Conservation (phyloP, 352 stramenopile genomes). For the Aphanomyces astaci region DNA sequence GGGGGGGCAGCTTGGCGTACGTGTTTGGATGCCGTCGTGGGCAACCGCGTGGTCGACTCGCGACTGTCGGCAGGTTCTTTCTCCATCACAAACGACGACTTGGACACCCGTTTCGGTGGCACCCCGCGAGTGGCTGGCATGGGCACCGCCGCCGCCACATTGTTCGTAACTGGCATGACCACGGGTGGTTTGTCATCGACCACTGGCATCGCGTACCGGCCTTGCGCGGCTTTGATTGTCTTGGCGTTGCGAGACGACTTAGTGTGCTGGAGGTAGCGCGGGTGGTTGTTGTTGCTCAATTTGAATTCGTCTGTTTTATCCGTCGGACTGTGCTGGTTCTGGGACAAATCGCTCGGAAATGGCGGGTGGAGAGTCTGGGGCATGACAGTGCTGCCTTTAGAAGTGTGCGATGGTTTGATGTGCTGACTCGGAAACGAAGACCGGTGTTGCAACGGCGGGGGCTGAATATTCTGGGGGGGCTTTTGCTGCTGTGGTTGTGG, state of each 20-base stretch:
- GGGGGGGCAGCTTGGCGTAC: neutral
- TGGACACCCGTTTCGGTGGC: neutral
- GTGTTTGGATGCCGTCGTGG: neutral
- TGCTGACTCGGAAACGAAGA: slow-evolving; percentile 23
- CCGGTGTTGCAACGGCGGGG: neutral
- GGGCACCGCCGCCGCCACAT: too few species aligned
- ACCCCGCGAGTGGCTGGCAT: neutral
- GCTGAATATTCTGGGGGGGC: neutral
- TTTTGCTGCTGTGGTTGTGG: neutral
- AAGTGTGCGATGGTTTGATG: neutral
- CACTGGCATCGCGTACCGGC: neutral
- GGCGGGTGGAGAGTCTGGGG: slow-evolving; percentile 37
- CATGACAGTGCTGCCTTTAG: slow-evolving; percentile 23
- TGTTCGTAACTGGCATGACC: too few species aligned
- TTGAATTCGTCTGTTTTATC: slow-evolving; percentile 23
- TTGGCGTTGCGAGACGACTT: slow-evolving; percentile 47
- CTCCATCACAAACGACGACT: neutral
- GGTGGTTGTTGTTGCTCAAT: slow-evolving; percentile 21
- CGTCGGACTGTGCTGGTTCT: slow-evolving; percentile 32
- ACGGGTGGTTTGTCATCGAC: too few species aligned
- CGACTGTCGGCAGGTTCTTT: neutral
- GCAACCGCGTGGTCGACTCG: neutral
- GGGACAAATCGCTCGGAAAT: slow-evolving; percentile 27
- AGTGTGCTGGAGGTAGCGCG: slow-evolving; percentile 45
- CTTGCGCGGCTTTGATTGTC: slow-evolving; percentile 27